Conservation (phyloP, 2,329 filamentous ascomycete genomes). For the Hypoxylon sp. region DNA sequence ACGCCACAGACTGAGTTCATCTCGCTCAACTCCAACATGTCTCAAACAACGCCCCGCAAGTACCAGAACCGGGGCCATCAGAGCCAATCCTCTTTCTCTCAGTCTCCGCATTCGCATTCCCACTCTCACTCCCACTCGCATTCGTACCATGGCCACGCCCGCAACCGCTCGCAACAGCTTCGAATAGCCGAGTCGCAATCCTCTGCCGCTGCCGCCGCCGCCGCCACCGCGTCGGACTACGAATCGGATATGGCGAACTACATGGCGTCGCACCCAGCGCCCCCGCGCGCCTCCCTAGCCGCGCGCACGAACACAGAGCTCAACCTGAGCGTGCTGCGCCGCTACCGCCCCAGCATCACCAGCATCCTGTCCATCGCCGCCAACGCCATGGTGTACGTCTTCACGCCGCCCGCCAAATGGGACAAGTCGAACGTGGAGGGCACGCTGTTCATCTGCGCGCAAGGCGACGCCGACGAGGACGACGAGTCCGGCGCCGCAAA, state of each 20-base stretch:
- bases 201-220: constrained; percentile 52
- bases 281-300: constrained; percentile 67
- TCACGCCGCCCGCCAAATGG: constrained; percentile 76
- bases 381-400: constrained; percentile 89
- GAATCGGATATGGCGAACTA: constrained; percentile 74
- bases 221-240: constrained; percentile 64
- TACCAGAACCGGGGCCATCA: constrained; percentile 50
- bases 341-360: constrained; percentile 82
- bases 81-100: constrained; percentile 39
- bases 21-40: constrained; percentile 49
- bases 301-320: constrained; percentile 84
- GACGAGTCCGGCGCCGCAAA: constrained; percentile 53
- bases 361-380: constrained; percentile 84
- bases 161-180: constrained; percentile 51
- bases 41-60: constrained; percentile 56
- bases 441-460: constrained; percentile 87
- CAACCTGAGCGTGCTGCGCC: constrained; percentile 86
- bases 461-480: constrained; percentile 56
- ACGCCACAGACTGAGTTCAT: constrained; percentile 24
- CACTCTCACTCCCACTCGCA: constrained; percentile 29
- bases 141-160: constrained; percentile 54
- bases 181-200: constrained; percentile 46
- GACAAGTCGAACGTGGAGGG: constrained; percentile 90
- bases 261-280: constrained; percentile 58
- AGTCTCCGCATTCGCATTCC: constrained; percentile 34